Evolutionary conservation across 805 yeast genomes (phyloP).

Genomic region (Ogataea chonburiensis): DNA sequence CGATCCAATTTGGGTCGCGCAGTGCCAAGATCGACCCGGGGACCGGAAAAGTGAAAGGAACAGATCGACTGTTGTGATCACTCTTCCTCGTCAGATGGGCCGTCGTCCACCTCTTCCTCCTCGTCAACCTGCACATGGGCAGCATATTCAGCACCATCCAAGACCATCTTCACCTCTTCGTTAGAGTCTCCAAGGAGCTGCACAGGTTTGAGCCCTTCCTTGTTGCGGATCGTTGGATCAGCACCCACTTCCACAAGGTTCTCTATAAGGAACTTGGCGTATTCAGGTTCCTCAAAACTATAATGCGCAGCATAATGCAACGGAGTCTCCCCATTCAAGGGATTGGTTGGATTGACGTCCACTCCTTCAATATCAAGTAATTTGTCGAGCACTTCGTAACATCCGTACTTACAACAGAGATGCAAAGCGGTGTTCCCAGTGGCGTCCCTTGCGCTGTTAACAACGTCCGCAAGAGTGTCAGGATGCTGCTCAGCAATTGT

Average conservation of each 20-base stretch:
- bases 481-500: constrained; percentile 47
- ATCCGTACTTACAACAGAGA: constrained; percentile 76
- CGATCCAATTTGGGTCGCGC: constrained; percentile 94
- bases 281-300: constrained; percentile 77
- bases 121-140: constrained; percentile 39
- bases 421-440: constrained; percentile 81
- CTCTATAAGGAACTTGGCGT: constrained; percentile 74
- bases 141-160: constrained; percentile 86
- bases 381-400: constrained; percentile 80
- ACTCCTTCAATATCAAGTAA: constrained; percentile 86
- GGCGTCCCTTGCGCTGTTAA: constrained; percentile 73
- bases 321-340: constrained; percentile 80
- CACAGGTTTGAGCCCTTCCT: constrained; percentile 68
- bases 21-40: constrained; percentile 92
- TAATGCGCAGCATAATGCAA: constrained; percentile 82
- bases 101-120: constrained; percentile 39
- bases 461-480: constrained; percentile 42
- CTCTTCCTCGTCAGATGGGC: constrained; percentile 25
- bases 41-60: constrained; percentile 73
- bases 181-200: constrained; percentile 57
- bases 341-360: constrained; percentile 79
- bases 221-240: constrained; percentile 65
- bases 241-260: constrained; percentile 89
- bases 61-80: constrained; percentile 45
- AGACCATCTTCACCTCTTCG: constrained; percentile 54